Evolutionary conservation across 257 asterid species (phyloP).

Genomic region (Ajuga chamaepitys): DNA sequence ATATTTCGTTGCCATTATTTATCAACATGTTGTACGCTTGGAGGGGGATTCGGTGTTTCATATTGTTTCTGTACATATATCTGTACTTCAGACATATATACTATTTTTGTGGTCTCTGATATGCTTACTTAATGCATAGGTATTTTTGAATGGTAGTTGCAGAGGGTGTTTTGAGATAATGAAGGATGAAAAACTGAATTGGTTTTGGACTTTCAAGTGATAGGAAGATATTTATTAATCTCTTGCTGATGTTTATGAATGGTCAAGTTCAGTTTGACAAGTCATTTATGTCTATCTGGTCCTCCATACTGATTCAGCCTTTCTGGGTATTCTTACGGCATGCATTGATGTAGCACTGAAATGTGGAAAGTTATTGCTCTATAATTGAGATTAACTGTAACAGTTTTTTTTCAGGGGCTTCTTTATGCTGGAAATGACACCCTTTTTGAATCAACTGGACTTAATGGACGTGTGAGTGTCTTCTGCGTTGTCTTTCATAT

Average conservation of each 20-base stretch:
- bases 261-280: background rate
- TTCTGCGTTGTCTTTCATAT: background rate
- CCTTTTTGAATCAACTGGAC: slow-evolving; percentile 86
- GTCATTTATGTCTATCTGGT: background rate
- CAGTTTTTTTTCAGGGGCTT: slow-evolving; percentile 61
- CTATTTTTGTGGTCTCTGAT: background rate
- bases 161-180: background rate
- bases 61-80: background rate
- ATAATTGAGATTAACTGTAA: background rate
- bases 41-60: background rate
- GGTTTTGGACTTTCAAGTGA: background rate
- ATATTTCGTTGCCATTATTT: background rate
- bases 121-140: background rate
- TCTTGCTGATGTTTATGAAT: background rate
- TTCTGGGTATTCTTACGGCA: background rate
- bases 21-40: background rate
- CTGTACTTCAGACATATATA: background rate
- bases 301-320: background rate
- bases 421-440: slow-evolving; percentile 73
- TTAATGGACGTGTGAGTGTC: slow-evolving; percentile 72
- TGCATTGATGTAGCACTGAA: background rate
- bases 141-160: background rate
- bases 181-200: background rate
- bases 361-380: background rate
- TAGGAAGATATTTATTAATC: background rate